Conservation (phyloP, 2,329 filamentous ascomycete species). For the Xylariales sp. region DNA sequence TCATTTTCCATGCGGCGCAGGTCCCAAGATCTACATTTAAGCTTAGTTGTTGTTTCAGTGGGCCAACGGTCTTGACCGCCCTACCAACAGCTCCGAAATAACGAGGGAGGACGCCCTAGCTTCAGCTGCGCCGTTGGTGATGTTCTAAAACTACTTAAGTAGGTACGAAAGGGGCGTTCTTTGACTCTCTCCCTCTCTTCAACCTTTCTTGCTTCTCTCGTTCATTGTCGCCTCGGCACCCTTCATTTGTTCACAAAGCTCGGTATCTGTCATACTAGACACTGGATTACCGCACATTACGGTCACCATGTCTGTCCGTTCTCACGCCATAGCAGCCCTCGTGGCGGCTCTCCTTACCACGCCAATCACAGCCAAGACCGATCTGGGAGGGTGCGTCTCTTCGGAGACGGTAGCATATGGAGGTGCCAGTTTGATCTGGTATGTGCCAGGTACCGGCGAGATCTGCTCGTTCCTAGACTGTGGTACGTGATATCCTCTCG, state of each 20-base stretch:
- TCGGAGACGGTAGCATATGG: slow-evolving; percentile 28
- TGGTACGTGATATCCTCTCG: slow-evolving; percentile 30
- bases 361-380: slow-evolving; percentile 37
- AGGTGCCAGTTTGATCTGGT: slow-evolving; percentile 48
- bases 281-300: too few relatives aligned
- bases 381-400: slow-evolving; percentile 41
- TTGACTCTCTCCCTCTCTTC: background rate
- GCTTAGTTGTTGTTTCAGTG: slow-evolving; percentile 8
- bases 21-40: too few relatives aligned
- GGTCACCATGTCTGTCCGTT: background rate
- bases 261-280: too few relatives aligned
- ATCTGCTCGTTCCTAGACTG: slow-evolving; percentile 62
- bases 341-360: slow-evolving; percentile 25
- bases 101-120: background rate
- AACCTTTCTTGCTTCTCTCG: background rate
- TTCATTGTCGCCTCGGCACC: background rate
- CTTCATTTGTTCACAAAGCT: too few relatives aligned
- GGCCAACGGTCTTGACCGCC: background rate
- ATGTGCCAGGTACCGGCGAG: slow-evolving; percentile 59
- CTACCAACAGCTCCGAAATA: background rate
- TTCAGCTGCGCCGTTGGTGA: background rate
- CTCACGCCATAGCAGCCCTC: background rate
- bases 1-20: too few relatives aligned
- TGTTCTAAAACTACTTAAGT: background rate
- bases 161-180: background rate